A percentile compares a stretch with the other conserved stretches of the same genome.
Evolutionary conservation across 2,329 filamentous ascomycete species (phyloP).

Genomic region (Hypoxylon rubiginosum): DNA sequence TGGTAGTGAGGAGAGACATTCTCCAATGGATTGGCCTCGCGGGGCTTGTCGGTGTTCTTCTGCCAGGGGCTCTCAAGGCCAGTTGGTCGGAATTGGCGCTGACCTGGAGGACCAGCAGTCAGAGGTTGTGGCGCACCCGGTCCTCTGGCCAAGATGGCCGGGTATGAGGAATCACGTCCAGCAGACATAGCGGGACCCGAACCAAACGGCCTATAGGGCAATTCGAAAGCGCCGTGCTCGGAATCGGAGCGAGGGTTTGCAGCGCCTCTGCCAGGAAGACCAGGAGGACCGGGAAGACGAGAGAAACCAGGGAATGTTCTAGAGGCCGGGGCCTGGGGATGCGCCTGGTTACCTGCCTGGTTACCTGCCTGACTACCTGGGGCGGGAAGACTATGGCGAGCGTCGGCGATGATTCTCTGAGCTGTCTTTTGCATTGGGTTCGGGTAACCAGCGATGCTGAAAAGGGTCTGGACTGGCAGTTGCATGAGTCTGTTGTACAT

Average conservation of each 20-base stretch:
- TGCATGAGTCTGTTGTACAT: constrained; percentile 53
- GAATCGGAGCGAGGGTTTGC: constrained; percentile 31
- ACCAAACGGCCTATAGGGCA: constrained; percentile 5
- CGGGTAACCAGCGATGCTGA: constrained; percentile 68
- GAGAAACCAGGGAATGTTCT: not conserved
- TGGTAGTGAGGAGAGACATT: constrained; percentile 30
- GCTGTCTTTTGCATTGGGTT: constrained; percentile 68
- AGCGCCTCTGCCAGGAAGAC: not conserved
- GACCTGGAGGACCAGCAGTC: constrained; percentile 68
- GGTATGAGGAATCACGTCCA: constrained; percentile 36
- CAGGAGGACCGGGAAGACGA: constrained; percentile 2
- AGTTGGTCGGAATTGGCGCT: constrained; percentile 63
- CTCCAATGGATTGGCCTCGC: constrained; percentile 40
- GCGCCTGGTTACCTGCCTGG: not conserved
- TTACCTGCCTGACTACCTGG: constrained; percentile 7
- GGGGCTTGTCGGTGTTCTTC: constrained; percentile 44
- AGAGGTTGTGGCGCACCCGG: constrained; percentile 64
- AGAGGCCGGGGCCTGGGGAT: constrained; percentile 29
- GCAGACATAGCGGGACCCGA: not conserved
- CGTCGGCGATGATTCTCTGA: constrained; percentile 58
- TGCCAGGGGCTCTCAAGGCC: constrained; percentile 56
- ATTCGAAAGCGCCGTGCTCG: constrained; percentile 27
- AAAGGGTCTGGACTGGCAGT: constrained; percentile 62
- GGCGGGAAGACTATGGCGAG: constrained; percentile 29
- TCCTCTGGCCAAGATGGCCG: constrained; percentile 48